Evolutionary conservation across 495 filamentous ascomycete species (phyloP), one percentile per base, ranked within the genome.

Genomic region (Staphylotrichum longicolle): DNA sequence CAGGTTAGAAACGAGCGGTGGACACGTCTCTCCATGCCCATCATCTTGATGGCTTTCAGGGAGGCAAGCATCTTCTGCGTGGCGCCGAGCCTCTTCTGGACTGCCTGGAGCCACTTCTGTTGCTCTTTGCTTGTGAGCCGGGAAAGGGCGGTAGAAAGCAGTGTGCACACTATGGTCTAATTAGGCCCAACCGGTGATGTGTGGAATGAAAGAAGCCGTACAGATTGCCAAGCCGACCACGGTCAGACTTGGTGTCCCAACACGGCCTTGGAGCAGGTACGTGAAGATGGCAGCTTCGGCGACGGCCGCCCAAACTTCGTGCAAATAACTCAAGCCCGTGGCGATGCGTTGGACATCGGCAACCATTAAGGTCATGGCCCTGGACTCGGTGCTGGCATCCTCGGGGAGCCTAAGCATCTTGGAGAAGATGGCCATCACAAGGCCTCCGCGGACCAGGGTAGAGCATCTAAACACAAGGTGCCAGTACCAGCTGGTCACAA

Each of bases 11-110:
- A 30, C 11, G 15, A 49, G 46, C 5, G 15, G 27, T 27, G 15
- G 15, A 30, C n/a, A 12, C 14, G 50, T 2, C 3, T 34, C 7
- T 50, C 47, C 47, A 50, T 50, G 27, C 47, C 47, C 47, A 50
- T 50, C 47, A 50, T 50, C 47, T 50, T 50, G 47, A 50, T 50
- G 47, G 47, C 20, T 50, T 50, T 50, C 7, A 50, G 47, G 30
- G 47, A 32, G 11, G 47, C 8, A 14, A 50, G 47, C 47, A 50
- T 50, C 30, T 50, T 50, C 10, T 50, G 20, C 7, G 47, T 50
- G 11, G 47, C 47, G 32, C 27, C 20, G 47, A 50, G 47, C 10
- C 47, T 32, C 27, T 7, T 33, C 47, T 50, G 47, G 27, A 50
- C 44, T 0, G 14, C 42, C 42, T 45, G 42, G 4, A 45, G 42